A percentile compares a stretch with the other conserved stretches of the same genome.
phyloP scores from a whole-genome alignment of 176 grass and related monocot genomes.

The Tillandsia leiboldiana region DNA sequence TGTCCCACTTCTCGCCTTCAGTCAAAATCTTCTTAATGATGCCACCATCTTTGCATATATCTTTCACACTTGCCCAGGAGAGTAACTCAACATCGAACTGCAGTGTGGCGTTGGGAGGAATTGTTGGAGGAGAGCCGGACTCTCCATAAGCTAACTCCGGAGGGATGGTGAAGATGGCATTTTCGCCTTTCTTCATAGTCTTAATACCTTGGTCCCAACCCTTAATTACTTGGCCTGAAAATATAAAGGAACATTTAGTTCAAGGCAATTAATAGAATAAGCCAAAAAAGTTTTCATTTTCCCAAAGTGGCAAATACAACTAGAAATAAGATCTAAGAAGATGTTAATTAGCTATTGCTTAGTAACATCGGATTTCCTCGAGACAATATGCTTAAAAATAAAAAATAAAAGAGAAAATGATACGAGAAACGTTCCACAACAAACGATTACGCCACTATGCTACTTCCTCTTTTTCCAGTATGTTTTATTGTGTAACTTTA shows the following conservation, averaged over 20 bases:
- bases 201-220: conserved; percentile 91
- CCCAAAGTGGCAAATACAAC: too few species aligned
- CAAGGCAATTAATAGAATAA: too few species aligned
- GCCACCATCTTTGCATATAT: conserved; percentile 80
- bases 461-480: too few species aligned
- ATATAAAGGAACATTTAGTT: not conserved
- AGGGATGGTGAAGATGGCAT: conserved; percentile 76
- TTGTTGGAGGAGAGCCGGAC: conserved; percentile 60
- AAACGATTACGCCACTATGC: too few species aligned
- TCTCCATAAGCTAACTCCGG: conserved; percentile 72
- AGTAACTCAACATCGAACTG: conserved; percentile 83
- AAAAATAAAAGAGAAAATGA: too few species aligned
- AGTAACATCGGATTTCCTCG: too few species aligned
- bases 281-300: too few species aligned
- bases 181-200: conserved; percentile 89
- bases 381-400: too few species aligned
- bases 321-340: too few species aligned
- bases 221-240: conserved; percentile 75
- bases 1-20: conserved; percentile 85
- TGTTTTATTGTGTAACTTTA: too few species aligned
- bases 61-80: conserved; percentile 65
- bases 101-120: conserved; percentile 60
- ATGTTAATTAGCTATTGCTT: too few species aligned
- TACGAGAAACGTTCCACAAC: too few species aligned
- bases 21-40: conserved; percentile 66